A percentile compares a stretch with the other conserved stretches of the same genome.
Evolutionary conservation across 2,329 filamentous ascomycete genomes (phyloP).

Genomic region (Intubia oerlemansii): DNA sequence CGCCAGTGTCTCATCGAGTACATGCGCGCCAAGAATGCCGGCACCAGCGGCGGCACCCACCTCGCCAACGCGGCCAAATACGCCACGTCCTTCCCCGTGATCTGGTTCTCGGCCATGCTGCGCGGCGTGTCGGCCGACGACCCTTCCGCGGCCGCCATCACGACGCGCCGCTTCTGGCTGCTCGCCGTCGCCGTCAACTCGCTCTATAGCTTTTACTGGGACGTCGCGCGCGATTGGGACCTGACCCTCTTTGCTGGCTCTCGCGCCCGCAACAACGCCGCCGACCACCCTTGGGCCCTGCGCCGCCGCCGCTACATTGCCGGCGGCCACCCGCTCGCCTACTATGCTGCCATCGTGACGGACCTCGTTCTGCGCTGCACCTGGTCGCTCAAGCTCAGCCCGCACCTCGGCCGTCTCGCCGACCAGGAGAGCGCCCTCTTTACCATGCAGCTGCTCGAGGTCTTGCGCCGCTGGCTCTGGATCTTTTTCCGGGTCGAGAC

Average conservation of each 20-base stretch:
- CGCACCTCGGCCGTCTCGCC: constrained; percentile 62
- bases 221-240: constrained; percentile 92
- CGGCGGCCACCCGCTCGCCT: constrained; percentile 39
- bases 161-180: constrained; percentile 35
- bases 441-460: constrained; percentile 66
- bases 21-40: too few species aligned
- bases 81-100: constrained; percentile 79
- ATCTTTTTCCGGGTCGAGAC: constrained; percentile 91
- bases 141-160: not conserved
- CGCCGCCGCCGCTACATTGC: constrained; percentile 52
- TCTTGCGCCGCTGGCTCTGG: constrained; percentile 84
- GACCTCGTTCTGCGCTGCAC: constrained; percentile 73
- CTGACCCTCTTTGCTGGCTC: constrained; percentile 51
- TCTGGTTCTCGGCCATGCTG: constrained; percentile 58
- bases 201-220: constrained; percentile 96
- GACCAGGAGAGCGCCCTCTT: constrained; percentile 84
- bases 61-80: constrained; percentile 92
- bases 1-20: constrained; percentile 88
- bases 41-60: constrained; percentile 58
- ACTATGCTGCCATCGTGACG: constrained; percentile 60
- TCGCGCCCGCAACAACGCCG: constrained; percentile 32
- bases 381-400: constrained; percentile 74
- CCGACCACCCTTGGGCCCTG: constrained; percentile 55
- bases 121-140: constrained; percentile 25
- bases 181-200: constrained; percentile 62